These are phyloP conservation scores for Geotrichum carabidarum DNA, from an alignment of 1,139 yeast species.

Conservation along the genomic window DNA sequence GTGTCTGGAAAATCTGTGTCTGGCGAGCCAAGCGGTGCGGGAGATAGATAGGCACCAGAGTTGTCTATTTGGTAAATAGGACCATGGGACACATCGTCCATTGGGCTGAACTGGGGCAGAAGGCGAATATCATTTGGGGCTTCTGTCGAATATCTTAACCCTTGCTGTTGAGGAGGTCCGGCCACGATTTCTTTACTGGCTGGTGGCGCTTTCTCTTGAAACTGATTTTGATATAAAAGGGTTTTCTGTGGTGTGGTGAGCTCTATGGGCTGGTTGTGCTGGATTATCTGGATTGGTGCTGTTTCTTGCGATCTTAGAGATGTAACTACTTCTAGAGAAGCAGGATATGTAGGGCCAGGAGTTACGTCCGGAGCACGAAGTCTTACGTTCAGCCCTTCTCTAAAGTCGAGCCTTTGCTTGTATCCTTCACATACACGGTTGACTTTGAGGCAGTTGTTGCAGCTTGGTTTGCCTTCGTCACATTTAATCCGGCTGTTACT, in stretches of 20 bases:
- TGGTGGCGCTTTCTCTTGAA: background rate
- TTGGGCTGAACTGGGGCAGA: background rate
- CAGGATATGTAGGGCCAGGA: background rate
- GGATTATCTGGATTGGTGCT: background rate
- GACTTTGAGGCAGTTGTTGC: slow-evolving; percentile 27
- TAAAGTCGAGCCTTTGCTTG: slow-evolving; percentile 10
- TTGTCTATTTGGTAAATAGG: background rate
- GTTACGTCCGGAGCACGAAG: background rate
- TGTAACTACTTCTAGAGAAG: background rate
- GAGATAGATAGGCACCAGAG: background rate
- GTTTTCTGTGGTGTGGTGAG: background rate
- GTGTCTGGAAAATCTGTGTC: background rate
- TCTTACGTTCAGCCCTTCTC: slow-evolving; percentile 13
- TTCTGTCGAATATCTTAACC: background rate
- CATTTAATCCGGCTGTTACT: slow-evolving; percentile 27
- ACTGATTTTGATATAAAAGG: background rate
- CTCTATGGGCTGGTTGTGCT: background rate
- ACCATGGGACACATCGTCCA: background rate
- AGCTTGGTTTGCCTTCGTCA: slow-evolving; percentile 30
- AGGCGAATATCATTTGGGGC: too few species aligned
- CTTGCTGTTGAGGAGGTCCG: background rate
- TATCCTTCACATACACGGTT: slow-evolving; percentile 24
- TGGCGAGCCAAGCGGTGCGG: background rate
- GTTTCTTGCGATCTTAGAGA: background rate
- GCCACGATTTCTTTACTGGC: too few species aligned